A percentile compares a stretch with the other conserved stretches of the same genome.
Evolutionary conservation across 495 filamentous ascomycete genomes (phyloP).

Genomic region (Penicillium dipodomyicola): DNA sequence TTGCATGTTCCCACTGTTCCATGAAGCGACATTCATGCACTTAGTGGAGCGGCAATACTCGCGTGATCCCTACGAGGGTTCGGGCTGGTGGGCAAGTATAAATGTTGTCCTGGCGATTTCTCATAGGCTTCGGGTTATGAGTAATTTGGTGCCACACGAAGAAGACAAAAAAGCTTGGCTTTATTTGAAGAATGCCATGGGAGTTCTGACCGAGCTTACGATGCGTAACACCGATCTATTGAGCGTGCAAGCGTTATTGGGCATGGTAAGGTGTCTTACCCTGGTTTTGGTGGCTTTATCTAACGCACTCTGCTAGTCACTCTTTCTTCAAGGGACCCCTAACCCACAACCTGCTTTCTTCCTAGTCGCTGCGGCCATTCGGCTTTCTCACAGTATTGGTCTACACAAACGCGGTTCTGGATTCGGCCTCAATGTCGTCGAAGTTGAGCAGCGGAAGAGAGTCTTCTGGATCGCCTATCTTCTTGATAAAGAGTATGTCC

Average conservation of each 20-base stretch:
- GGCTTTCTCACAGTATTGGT: slow-evolving; percentile 90
- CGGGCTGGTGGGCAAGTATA: slow-evolving; percentile 97
- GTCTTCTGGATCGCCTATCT: slow-evolving; percentile 99
- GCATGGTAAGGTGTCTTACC: slow-evolving; percentile 60
- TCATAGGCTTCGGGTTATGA: slow-evolving; percentile 91
- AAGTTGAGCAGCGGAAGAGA: slow-evolving; percentile 91
- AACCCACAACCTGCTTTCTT: slow-evolving; percentile 96
- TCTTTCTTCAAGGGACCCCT: slow-evolving; percentile 94
- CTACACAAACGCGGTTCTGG: slow-evolving; percentile 88
- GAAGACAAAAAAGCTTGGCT: slow-evolving; percentile 93
- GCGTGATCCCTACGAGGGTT: slow-evolving; percentile 86
- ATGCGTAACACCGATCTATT: slow-evolving; percentile 95
- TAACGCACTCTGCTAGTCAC: slow-evolving; percentile 49
- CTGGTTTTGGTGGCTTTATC: background rate
- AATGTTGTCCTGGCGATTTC: slow-evolving; percentile 92
- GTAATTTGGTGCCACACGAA: slow-evolving; percentile 81
- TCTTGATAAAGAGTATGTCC: slow-evolving; percentile 79
- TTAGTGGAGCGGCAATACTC: slow-evolving; percentile 92
- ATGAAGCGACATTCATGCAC: slow-evolving; percentile 97
- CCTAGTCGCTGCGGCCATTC: slow-evolving; percentile 87
- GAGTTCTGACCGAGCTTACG: slow-evolving; percentile 83
- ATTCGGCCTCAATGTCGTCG: slow-evolving; percentile 85
- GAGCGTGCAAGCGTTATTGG: slow-evolving; percentile 93
- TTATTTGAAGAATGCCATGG: slow-evolving; percentile 95
- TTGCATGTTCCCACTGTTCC: slow-evolving; percentile 95